Base-by-base conservation (phyloP, 2,329 filamentous ascomycete genomes). In the Torrubiellomyces zombiae region DNA sequence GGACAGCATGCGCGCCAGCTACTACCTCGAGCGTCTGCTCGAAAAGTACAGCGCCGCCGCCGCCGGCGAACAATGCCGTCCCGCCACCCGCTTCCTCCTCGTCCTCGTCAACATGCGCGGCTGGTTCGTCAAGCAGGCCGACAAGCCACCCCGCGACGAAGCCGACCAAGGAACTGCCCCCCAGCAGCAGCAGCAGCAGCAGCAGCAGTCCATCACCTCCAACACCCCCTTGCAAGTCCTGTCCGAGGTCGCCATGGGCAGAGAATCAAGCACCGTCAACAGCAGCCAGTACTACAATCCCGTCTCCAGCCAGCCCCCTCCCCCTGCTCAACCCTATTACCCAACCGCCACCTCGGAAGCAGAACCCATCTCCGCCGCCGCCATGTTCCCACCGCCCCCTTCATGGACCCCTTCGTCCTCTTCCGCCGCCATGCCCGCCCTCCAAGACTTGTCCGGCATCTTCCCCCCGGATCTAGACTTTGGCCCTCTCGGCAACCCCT, bases 11-110 rank as follows among this genome's bases (percentile, higher is more conserved):
- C 70, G 72, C 32, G 63, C 69, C 11, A 57, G 60, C 34, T 56
- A 66, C 27, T 76, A 81, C 41, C 58, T 91, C 3, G 72, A 80
- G 33, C 60, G 58, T n/a, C 55, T 85, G 12, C 64, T 81, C 2
- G 62, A 70, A 2, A 72, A 75, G 37, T 76, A 86, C 38, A 60
- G 63, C 29, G 59, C 63, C 19, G 62, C 72, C 0, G 73, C 74
- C 0, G 65, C 66, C 4, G 62, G 64, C 1, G 67, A 75, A 25
- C 66, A 63, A 30, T 78, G 68, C 21, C 60, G 73, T 2, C 69
- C 74, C 0, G 67, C 75, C 0, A 58, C 61, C 24, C 82, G 80
- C 45, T 83, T 83, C 33, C 55, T 76, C 3, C 59, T 79, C 30
- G 71, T 82, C 5, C 51, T 83, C 7, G 55, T 63, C 24, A 75